Base-by-base conservation (phyloP, 805 yeast genomes). In the Lachancea sp. region DNA sequence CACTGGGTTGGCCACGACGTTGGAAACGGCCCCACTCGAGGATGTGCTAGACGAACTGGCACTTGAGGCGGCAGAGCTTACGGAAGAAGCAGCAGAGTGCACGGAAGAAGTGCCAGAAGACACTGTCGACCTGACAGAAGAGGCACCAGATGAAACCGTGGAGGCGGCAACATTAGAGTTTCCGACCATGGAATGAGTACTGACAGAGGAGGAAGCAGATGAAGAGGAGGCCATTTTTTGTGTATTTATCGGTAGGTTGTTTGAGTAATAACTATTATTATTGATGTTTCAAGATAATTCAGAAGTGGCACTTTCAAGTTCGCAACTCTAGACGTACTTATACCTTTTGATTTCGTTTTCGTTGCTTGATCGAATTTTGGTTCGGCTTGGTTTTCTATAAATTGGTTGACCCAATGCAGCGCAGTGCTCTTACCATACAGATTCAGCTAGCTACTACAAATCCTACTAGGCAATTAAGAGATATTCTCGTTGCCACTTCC, bases 1-100 rank as follows among this genome's bases (percentile, higher is more conserved):
- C 40, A 61, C 38, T 46, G 65, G 67, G 54, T 62, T 53, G 46
- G 64, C 62, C 38, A 64, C 57, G 39, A 54, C 43, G 40, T 55
- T 60, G 34, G 64, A 55, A 42, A 63, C 64, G 26, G 57, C 62
- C 29, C 50, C 54, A 36, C 44, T 49, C 34, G 49, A 30, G 37
- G 57, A 41, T 21, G 26, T n/a, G 35, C 26, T 32, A 8, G 25
- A 21, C 18, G 35, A 4, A 15, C 21, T 32, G 26, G 35, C 5
- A 12, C 34, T 30, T 21, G 35, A 20, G 6, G 35, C 18, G 41
- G 48, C 40, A 17, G 46, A 29, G 30, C 30, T 28, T n/a, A 48
- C 16, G 22, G 45, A 38, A 8, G 48, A 29, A n/a, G 43, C n/a
- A 22, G 43, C 36, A 8, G 48, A 29, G 13, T 42, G 15, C 30